Base-by-base conservation (phyloP, 495 filamentous ascomycete genomes). In the Aspergillus heteromorphus region DNA sequence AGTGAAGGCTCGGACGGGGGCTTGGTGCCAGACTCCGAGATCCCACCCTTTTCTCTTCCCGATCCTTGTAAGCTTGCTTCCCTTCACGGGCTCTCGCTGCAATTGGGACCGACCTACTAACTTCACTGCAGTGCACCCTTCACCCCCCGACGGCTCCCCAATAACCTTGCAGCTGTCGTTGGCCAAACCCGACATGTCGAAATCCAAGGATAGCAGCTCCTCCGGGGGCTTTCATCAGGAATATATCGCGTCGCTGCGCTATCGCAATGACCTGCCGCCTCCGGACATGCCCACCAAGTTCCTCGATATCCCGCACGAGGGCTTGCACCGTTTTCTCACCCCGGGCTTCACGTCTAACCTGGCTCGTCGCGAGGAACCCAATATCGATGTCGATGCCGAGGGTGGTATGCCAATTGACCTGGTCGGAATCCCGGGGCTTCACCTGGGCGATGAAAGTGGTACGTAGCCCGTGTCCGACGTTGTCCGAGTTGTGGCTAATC, bases 381-480 rank as follows among this genome's bases (percentile, higher is more conserved):
- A 95, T 56, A 91, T 98, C 49, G 93, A 97, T 69, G 91, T 91
- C 18, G 95, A 98, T 82, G 92, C 91, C 17, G 95, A 97, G 75
- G 83, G 96, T 54, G 93, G 95, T 31, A 97, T 98, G 92, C 90
- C 89, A 36, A 83, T 98, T 68, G 92, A 98, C 67, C 74, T 98
- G 41, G 87, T 97, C 40, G 93, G 95, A 58, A 86, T 97, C 69
- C 95, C 95, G 6, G 88, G 91, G 0, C 82, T 97, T 40, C 96
- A 97, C 65, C 83, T 97, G 58, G 92, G 92, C 51, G 89, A 98
- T 72, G 93, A 98, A 76, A 88, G 87, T 71, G 88, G 93, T 97
- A 79, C 61, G 91, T 81, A 13, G 17, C 30, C 19, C 27, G 41
- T 20, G 25, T 13, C 18, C 21, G 51, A 16, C 18, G 11, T 10